Conservation (phyloP, 164 flowering plant species). For the Stephania yunnanensis region DNA sequence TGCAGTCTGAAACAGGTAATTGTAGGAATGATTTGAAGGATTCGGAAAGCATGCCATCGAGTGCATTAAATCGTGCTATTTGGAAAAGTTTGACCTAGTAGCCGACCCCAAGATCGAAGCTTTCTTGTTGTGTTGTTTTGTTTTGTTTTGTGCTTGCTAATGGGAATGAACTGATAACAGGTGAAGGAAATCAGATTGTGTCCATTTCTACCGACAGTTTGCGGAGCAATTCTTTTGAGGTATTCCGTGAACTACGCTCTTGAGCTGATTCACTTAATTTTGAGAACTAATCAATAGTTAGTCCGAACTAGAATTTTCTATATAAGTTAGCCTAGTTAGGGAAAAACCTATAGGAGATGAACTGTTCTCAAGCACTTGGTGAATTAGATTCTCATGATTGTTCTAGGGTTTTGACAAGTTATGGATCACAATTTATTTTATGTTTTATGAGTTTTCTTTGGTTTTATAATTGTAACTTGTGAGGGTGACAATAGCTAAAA, state of each 20-base stretch:
- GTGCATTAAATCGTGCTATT: too few species aligned
- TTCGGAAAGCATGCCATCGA: too few species aligned
- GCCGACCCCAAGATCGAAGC: too few species aligned
- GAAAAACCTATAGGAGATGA: not conserved
- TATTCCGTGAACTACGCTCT: conserved; percentile 4
- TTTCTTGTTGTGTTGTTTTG: not conserved
- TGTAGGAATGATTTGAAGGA: too few species aligned
- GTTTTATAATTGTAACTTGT: too few species aligned
- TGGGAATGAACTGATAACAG: conserved; percentile 11
- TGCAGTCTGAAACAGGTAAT: conserved; percentile 19
- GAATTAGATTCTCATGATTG: not conserved
- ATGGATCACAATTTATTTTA: not conserved
- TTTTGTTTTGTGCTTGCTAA: conserved; percentile 1
- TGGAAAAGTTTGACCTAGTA: too few species aligned
- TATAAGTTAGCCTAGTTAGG: not conserved
- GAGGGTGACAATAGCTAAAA: too few species aligned
- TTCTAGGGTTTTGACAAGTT: not conserved
- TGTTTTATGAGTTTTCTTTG: too few species aligned
- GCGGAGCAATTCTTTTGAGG: conserved; percentile 10
- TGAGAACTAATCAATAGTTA: not conserved
- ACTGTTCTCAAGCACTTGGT: not conserved
- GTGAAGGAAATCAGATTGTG: not conserved
- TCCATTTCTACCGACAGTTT: not conserved
- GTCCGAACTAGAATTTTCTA: not conserved
- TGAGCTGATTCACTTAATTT: not conserved